A percentile compares a stretch with the other conserved stretches of the same genome.
phyloP scores from a whole-genome alignment of 345 rosid genomes.

The Acer yangbiense region DNA sequence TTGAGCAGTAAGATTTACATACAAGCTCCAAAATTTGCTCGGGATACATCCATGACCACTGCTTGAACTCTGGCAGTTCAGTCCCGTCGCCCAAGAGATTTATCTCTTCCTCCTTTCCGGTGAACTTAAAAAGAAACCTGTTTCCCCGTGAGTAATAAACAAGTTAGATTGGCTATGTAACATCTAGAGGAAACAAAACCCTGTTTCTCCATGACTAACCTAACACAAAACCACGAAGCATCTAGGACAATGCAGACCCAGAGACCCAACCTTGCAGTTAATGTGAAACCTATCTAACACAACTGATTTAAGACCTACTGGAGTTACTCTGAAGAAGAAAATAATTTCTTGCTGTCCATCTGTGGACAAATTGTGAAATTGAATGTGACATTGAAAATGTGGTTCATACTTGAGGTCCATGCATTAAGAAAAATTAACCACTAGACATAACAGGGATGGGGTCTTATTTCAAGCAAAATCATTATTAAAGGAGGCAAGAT shows the following conservation, averaged over 20 bases:
- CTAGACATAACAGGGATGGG: neutral
- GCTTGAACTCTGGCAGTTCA: conserved; percentile 67
- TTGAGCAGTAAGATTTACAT: conserved; percentile 20
- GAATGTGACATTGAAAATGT: neutral
- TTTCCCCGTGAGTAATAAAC: conserved; percentile 10
- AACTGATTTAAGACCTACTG: neutral
- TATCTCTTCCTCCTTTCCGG: conserved; percentile 76
- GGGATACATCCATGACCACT: conserved; percentile 73
- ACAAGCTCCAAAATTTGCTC: conserved; percentile 62
- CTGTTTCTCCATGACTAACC: neutral
- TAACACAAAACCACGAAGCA: neutral
- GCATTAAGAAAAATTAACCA: neutral
- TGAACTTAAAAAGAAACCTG: conserved; percentile 81
- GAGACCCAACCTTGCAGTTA: neutral
- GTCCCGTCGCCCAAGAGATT: conserved; percentile 74
- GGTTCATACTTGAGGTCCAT: conserved; percentile 3
- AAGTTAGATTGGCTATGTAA: neutral
- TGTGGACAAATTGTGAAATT: neutral
- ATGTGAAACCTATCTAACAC: neutral
- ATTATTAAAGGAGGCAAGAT: neutral
- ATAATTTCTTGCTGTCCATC: neutral
- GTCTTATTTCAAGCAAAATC: neutral
- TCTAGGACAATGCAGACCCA: neutral
- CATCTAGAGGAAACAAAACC: neutral
- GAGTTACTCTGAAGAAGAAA: neutral